Conservation (phyloP, 2,329 filamentous ascomycete genomes). For the Bisporella sp. region DNA sequence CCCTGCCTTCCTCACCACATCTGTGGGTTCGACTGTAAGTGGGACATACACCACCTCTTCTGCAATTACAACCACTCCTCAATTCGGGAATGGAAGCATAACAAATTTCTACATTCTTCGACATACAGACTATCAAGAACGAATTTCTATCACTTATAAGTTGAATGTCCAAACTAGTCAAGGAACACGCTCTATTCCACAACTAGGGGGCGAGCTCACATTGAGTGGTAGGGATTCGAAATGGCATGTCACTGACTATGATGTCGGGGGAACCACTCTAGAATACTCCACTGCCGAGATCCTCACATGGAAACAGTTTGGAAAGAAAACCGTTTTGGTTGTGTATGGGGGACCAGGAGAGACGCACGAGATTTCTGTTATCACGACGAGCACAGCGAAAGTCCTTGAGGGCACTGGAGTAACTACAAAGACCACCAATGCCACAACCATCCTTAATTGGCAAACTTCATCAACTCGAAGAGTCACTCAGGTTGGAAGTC, state of each 20-base stretch:
- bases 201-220: conserved; percentile 47
- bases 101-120: conserved; percentile 59
- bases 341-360: conserved; percentile 58
- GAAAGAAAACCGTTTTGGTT: conserved; percentile 50
- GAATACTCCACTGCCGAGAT: conserved; percentile 66
- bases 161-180: conserved; percentile 54
- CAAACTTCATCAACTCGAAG: conserved; percentile 44
- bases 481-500: conserved; percentile 39
- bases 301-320: conserved; percentile 61
- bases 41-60: conserved; percentile 47
- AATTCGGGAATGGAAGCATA: conserved; percentile 45
- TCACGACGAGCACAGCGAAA: conserved; percentile 25
- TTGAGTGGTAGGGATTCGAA: conserved; percentile 60
- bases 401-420: conserved; percentile 24
- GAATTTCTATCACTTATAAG: conserved; percentile 51
- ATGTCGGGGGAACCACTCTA: conserved; percentile 49
- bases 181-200: conserved; percentile 51
- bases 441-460: conserved; percentile 45
- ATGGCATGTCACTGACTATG: conserved; percentile 61
- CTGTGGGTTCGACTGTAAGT: conserved; percentile 39
- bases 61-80: conserved; percentile 44
- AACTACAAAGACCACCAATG: conserved; percentile 31
- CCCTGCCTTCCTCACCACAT: conserved; percentile 58
- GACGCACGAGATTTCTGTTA: conserved; percentile 53
- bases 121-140: conserved; percentile 58